Evolutionary conservation across 306 rosid genomes (phyloP).

Genomic region (Dalbergia cochinchinensis): DNA sequence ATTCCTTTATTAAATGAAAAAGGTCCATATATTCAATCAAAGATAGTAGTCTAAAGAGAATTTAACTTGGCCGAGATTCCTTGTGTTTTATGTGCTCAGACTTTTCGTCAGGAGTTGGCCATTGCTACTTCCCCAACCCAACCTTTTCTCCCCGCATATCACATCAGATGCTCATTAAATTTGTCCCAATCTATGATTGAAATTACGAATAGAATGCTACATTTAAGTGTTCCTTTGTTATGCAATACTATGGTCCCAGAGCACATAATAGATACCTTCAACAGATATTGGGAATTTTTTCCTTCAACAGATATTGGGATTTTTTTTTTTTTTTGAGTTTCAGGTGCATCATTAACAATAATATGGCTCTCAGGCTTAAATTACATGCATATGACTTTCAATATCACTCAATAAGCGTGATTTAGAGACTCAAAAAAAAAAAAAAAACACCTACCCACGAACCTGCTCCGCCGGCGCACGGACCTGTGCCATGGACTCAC

Average conservation of each 20-base stretch:
- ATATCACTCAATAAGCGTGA: too few relatives aligned
- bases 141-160: background rate
- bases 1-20: background rate
- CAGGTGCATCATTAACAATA: too few relatives aligned
- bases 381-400: too few relatives aligned
- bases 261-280: background rate
- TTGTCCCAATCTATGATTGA: slow-evolving; percentile 11
- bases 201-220: slow-evolving; percentile 4
- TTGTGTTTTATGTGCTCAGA: slow-evolving; percentile 29
- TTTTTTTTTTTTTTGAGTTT: too few relatives aligned
- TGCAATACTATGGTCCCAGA: slow-evolving; percentile 28
- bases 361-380: too few relatives aligned
- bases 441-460: too few relatives aligned
- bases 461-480: too few relatives aligned
- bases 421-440: too few relatives aligned
- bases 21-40: background rate
- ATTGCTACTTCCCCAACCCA: slow-evolving; percentile 16
- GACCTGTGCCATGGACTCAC: too few relatives aligned
- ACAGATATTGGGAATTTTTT: too few relatives aligned
- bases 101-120: slow-evolving; percentile 34
- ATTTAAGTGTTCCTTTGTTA: slow-evolving; percentile 18
- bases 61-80: slow-evolving; percentile 20
- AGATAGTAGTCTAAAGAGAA: background rate
- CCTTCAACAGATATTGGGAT: too few relatives aligned
- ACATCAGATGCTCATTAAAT: background rate